These are phyloP conservation scores for Eucalyptus erythrocorys DNA, from an alignment of 345 rosid species.

Conservation along the genomic window DNA sequence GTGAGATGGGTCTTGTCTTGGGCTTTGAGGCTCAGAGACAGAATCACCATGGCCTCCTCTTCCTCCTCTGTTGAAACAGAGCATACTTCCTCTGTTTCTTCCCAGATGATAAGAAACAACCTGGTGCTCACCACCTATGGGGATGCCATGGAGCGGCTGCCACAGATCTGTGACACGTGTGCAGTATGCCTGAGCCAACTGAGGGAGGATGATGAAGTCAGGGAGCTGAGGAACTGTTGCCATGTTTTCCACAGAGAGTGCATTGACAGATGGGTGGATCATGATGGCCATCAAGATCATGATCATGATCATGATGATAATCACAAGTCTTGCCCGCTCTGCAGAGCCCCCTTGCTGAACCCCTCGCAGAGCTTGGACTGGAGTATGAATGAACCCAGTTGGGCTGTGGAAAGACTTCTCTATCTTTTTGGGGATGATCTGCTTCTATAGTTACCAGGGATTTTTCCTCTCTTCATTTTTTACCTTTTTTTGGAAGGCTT, in stretches of 20 bases:
- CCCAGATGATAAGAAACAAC: constrained; percentile 37
- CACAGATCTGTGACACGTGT: constrained; percentile 37
- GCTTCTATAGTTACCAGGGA: background rate
- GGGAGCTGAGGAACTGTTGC: constrained; percentile 76
- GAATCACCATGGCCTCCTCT: background rate
- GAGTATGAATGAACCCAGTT: constrained; percentile 62
- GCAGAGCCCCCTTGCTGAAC: constrained; percentile 72
- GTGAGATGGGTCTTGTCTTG: constrained; percentile 64
- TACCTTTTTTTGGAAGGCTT: background rate
- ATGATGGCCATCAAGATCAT: constrained; percentile 16
- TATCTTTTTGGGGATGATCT: constrained; percentile 92
- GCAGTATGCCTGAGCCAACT: constrained; percentile 71
- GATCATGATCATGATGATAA: constrained; percentile 29
- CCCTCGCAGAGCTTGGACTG: constrained; percentile 15
- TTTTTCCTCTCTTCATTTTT: background rate
- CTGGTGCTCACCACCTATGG: constrained; percentile 50
- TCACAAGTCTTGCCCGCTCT: constrained; percentile 70
- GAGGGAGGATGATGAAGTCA: constrained; percentile 43
- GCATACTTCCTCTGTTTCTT: constrained; percentile 5
- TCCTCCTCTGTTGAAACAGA: background rate
- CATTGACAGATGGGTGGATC: constrained; percentile 81
- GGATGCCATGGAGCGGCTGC: constrained; percentile 29
- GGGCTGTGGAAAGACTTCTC: constrained; percentile 85
- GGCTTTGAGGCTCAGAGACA: constrained; percentile 36
- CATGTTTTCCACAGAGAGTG: constrained; percentile 91